A percentile compares a stretch with the other conserved stretches of the same genome.
phyloP scores from a whole-genome alignment of 2,329 filamentous ascomycete species.

The Cercospora brassicicola region DNA sequence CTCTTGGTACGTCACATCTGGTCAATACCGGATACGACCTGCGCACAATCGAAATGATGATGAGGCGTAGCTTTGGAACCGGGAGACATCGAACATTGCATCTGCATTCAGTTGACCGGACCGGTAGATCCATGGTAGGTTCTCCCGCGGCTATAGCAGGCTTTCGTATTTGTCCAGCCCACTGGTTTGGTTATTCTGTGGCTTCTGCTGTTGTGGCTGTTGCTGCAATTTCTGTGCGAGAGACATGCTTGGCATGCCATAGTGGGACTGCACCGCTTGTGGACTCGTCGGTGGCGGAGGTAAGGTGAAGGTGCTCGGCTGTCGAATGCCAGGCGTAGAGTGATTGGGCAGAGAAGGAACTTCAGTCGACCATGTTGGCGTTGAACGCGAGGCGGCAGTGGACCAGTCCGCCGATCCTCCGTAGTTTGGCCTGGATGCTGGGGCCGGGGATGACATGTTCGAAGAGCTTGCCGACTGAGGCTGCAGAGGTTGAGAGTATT shows the following conservation, averaged over 20 bases:
- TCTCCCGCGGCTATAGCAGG: conserved; percentile 51
- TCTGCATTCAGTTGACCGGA: not conserved
- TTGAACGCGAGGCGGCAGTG: conserved; percentile 6
- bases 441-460: conserved; percentile 30
- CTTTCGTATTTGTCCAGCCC: conserved; percentile 70
- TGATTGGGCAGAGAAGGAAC: not conserved
- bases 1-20: not conserved
- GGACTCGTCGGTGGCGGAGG: conserved; percentile 39
- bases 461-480: conserved; percentile 37
- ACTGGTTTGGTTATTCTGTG: conserved; percentile 11
- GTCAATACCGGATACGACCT: not conserved
- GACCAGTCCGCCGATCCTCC: conserved; percentile 11
- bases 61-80: not conserved
- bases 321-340: not conserved
- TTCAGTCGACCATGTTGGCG: conserved; percentile 30
- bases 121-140: not conserved
- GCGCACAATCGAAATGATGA: not conserved
- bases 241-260: conserved; percentile 39
- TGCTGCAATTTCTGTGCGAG: conserved; percentile 34
- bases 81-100: not conserved
- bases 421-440: not conserved
- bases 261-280: conserved; percentile 41
- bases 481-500: conserved; percentile 43
- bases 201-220: conserved; percentile 37
- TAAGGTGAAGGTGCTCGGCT: conserved; percentile 25